Evolutionary conservation across 2,329 filamentous ascomycete genomes (phyloP).

Genomic region (Calonectria fujianensis): DNA sequence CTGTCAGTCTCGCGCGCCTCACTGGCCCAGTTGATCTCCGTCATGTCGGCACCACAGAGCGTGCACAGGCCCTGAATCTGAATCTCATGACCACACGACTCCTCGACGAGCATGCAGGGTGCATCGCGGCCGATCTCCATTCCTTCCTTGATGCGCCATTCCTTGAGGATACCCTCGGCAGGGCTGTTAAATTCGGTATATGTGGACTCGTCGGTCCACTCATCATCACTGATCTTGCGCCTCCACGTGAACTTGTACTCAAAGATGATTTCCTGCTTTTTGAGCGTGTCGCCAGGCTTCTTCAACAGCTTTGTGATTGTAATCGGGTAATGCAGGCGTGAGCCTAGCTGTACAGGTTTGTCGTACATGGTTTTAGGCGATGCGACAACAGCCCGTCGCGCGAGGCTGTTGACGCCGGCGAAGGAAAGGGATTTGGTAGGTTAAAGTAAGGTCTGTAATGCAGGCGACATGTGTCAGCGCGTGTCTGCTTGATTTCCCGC

Average conservation of each 20-base stretch:
- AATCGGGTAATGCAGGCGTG: slow-evolving; percentile 91
- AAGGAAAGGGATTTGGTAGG: slow-evolving; percentile 29
- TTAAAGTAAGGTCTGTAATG: slow-evolving; percentile 37
- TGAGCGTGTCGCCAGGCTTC: slow-evolving; percentile 82
- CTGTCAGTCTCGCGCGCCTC: slow-evolving; percentile 86
- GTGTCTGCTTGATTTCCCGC: slow-evolving; percentile 19
- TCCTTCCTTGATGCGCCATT: slow-evolving; percentile 85
- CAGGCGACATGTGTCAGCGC: slow-evolving; percentile 36
- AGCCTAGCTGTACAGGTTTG: slow-evolving; percentile 70
- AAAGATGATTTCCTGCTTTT: slow-evolving; percentile 85
- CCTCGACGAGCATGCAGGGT: slow-evolving; percentile 84
- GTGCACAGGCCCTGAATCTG: slow-evolving; percentile 95
- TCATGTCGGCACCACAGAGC: slow-evolving; percentile 97
- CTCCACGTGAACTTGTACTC: slow-evolving; percentile 90
- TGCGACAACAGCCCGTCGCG: slow-evolving; percentile 7
- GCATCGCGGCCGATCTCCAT: slow-evolving; percentile 77
- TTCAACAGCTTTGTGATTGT: slow-evolving; percentile 91
- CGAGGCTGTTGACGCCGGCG: slow-evolving; percentile 21
- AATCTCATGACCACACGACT: slow-evolving; percentile 92
- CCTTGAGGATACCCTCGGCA: slow-evolving; percentile 84
- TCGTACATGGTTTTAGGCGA: slow-evolving; percentile 59
- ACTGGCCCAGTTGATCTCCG: slow-evolving; percentile 88
- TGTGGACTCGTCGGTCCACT: slow-evolving; percentile 78
- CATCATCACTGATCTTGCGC: slow-evolving; percentile 83
- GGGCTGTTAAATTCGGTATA: slow-evolving; percentile 87